Base-by-base conservation (phyloP, 176 grass and related monocot genomes). In the Oryza meyeriana region DNA sequence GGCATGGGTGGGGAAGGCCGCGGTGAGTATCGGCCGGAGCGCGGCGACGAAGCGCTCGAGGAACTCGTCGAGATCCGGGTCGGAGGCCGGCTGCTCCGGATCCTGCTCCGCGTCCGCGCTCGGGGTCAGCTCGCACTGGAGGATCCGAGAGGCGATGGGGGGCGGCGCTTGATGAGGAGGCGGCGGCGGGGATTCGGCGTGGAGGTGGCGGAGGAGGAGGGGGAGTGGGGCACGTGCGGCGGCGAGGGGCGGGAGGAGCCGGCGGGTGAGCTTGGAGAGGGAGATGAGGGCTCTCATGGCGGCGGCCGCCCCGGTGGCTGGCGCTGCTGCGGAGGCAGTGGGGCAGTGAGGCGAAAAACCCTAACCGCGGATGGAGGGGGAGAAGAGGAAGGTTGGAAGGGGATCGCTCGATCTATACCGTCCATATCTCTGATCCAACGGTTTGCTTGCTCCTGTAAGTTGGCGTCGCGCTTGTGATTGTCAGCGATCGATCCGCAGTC, bases 261-360 rank as follows among this genome's bases (percentile, higher is more conserved):
- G 88, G 32, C 92, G 86, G 45, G 86, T 61, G 61, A 89, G 67
- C 45, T 62, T 86, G 62, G 70, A 94, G 30, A 89, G 84, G 62
- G 89, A 83, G 75, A 90, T 69, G 82, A 91, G 79, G 70, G 84
- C 93, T 90, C 93, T 92, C 93, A 92, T 94, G 85, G 78, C 25
- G 63, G 78, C 26, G 55, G 59, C 41, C 29, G 57, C 62, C 6
- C 47, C 47, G 80, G 38, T 42, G 61, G 67, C n/a, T n/a, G n/a
- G 55, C 63, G 78, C 32, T 2, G 64, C 50, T 77, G 44, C 39
- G 79, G 44, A 6, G 64, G 74, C 40, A 3, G 64, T 13, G 47
- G 47, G 64, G 36, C 20, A 80, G 16, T 30, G 75, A 39, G 31
- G 35, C 50, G 38, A 70, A 84, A 86, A 84, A 78, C 82, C 78